These are phyloP conservation scores for Erucastrum elatum DNA, from an alignment of 345 rosid genomes.

Conservation along the genomic window DNA sequence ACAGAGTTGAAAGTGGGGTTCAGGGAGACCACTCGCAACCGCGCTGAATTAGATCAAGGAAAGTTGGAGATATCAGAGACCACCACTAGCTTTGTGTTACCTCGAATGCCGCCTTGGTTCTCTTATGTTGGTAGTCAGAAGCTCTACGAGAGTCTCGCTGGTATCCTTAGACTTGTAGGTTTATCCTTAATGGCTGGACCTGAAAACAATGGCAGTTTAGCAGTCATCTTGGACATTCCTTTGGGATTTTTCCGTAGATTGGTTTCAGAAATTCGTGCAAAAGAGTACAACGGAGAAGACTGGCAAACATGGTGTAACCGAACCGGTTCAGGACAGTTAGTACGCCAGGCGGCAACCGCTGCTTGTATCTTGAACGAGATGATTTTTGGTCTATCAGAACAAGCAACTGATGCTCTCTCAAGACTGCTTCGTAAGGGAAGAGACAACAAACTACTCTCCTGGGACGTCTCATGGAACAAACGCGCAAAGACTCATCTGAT, in stretches of 20 bases:
- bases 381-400: slow-evolving; percentile 77
- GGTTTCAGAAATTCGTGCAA: slow-evolving; percentile 69
- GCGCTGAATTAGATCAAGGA: slow-evolving; percentile 43
- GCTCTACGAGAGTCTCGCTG: slow-evolving; percentile 70
- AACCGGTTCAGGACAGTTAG: slow-evolving; percentile 73
- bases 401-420: slow-evolving; percentile 51
- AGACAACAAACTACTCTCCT: slow-evolving; percentile 43
- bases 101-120: slow-evolving; percentile 90
- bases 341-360: slow-evolving; percentile 83
- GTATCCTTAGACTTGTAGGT: slow-evolving; percentile 84
- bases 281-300: slow-evolving; percentile 63
- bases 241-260: slow-evolving; percentile 59
- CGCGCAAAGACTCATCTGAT: slow-evolving; percentile 53
- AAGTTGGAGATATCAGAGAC: slow-evolving; percentile 32
- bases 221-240: slow-evolving; percentile 73
- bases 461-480: slow-evolving; percentile 57
- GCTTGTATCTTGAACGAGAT: slow-evolving; percentile 85
- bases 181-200: slow-evolving; percentile 76
- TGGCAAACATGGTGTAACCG: slow-evolving; percentile 82
- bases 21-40: slow-evolving; percentile 34
- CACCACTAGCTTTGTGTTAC: slow-evolving; percentile 51
- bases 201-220: slow-evolving; percentile 58
- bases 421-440: slow-evolving; percentile 48
- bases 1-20: slow-evolving; percentile 65
- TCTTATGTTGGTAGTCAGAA: slow-evolving; percentile 66